These are phyloP conservation scores for Suillus subaureus DNA, from an alignment of 768 basidiomycete genomes.

Conservation along the genomic window DNA sequence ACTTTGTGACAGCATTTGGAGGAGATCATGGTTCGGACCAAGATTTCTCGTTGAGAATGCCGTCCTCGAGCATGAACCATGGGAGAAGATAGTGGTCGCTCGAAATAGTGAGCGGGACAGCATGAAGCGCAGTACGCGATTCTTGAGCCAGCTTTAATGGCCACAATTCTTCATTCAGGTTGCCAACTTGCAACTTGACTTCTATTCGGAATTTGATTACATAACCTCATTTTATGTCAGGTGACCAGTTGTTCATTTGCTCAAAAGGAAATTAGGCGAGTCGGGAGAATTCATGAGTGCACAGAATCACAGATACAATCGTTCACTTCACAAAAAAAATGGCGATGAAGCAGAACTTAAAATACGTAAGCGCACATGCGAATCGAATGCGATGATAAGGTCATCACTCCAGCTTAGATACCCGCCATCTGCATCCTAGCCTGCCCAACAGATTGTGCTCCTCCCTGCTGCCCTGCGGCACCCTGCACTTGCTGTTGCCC, in stretches of 20 bases:
- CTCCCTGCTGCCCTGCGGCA: slow-evolving; percentile 30
- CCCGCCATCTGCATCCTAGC: slow-evolving; percentile 39
- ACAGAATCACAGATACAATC: slow-evolving; percentile 34
- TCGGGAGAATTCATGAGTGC: slow-evolving; percentile 29
- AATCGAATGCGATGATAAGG: slow-evolving; percentile 15
- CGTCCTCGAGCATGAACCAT: not conserved
- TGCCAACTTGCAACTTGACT: not conserved
- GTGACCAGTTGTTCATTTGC: slow-evolving; percentile 4
- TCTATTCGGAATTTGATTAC: not conserved
- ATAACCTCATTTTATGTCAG: slow-evolving; percentile 2
- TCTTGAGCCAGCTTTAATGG: not conserved
- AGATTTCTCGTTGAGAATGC: not conserved
- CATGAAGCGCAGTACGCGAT: not conserved
- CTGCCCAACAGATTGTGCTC: slow-evolving; percentile 28
- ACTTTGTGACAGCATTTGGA: slow-evolving; percentile 48
- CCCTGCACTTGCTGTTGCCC: slow-evolving; percentile 43
- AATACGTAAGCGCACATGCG: slow-evolving; percentile 22
- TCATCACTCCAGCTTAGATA: slow-evolving; percentile 27
- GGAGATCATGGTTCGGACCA: slow-evolving; percentile 39
- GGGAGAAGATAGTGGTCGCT: not conserved
- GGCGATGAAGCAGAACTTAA: slow-evolving; percentile 24
- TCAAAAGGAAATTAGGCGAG: slow-evolving; percentile 19
- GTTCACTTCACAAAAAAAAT: slow-evolving; percentile 34
- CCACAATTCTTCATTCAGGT: not conserved
- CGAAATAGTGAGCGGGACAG: not conserved